Conservation (phyloP, 2,329 filamentous ascomycete genomes). For the Aspergillus costaricaensis region DNA sequence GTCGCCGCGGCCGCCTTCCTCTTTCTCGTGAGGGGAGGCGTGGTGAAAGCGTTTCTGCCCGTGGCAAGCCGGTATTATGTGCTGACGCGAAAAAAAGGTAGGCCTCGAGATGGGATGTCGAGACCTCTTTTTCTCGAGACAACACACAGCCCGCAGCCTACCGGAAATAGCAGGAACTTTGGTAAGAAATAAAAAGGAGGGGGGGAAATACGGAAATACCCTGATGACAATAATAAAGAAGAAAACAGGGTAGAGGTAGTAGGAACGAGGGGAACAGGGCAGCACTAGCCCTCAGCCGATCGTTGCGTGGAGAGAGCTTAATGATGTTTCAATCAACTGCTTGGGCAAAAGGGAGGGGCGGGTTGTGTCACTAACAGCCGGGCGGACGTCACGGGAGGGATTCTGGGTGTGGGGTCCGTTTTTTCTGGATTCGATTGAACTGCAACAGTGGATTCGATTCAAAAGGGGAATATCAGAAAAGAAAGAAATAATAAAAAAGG, state of each 20-base stretch:
- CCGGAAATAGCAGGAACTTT: conserved; percentile 11
- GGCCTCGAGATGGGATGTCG: conserved; percentile 22
- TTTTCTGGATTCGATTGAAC: not conserved
- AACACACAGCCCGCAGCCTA: conserved; percentile 29
- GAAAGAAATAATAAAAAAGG: too few relatives aligned
- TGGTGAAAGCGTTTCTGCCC: conserved; percentile 43
- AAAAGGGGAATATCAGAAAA: too few relatives aligned
- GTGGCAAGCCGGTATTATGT: conserved; percentile 22
- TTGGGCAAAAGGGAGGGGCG: conserved; percentile 27
- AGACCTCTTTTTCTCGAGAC: conserved; percentile 26
- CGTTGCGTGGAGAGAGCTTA: conserved; percentile 15
- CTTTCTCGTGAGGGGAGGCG: conserved; percentile 56
- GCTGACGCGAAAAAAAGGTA: conserved; percentile 26
- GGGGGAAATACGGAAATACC: not conserved
- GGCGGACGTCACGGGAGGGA: conserved; percentile 18
- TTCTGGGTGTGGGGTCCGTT: conserved; percentile 1
- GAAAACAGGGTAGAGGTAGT: not conserved
- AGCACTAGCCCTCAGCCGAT: conserved; percentile 12
- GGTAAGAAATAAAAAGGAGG: not conserved
- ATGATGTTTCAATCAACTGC: conserved; percentile 9
- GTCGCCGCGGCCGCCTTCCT: conserved; percentile 55
- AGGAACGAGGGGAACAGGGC: not conserved
- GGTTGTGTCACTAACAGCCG: conserved; percentile 4
- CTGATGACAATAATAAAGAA: not conserved
- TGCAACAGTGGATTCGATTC: not conserved